A percentile compares a stretch with the other conserved stretches of the same genome.
These are phyloP conservation scores for Lasiodiplodia hormozganensis DNA, from an alignment of 2,329 filamentous ascomycete genomes.

Conservation along the genomic window DNA sequence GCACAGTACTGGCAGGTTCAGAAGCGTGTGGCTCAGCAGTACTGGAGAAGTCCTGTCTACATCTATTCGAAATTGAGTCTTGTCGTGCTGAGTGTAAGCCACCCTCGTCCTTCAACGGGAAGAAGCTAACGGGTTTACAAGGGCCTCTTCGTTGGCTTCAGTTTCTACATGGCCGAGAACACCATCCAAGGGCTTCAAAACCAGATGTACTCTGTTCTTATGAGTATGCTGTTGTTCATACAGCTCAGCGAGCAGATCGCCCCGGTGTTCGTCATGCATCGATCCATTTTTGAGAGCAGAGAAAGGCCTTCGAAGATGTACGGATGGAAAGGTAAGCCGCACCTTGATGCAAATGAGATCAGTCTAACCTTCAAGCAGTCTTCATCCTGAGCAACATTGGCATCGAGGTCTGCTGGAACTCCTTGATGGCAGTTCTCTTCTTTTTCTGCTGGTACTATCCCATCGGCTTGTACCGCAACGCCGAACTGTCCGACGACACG, in stretches of 20 bases:
- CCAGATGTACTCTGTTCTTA: conserved; percentile 81
- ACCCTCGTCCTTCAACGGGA: neutral
- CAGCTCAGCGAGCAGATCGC: conserved; percentile 77
- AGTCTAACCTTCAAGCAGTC: conserved; percentile 74
- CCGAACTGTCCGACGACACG: conserved; percentile 62
- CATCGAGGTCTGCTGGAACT: conserved; percentile 81
- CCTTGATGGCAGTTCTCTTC: conserved; percentile 71
- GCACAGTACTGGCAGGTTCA: conserved; percentile 72
- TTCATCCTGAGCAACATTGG: conserved; percentile 81
- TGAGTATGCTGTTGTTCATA: conserved; percentile 75
- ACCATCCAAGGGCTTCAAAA: conserved; percentile 78
- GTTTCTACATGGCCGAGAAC: conserved; percentile 72
- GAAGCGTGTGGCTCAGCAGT: conserved; percentile 84
- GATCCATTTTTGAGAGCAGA: conserved; percentile 78
- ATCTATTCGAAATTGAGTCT: conserved; percentile 63
- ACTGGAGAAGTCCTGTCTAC: conserved; percentile 88
- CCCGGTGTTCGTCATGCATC: conserved; percentile 79
- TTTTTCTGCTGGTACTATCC: conserved; percentile 84
- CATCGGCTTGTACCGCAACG: conserved; percentile 73
- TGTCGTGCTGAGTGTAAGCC: neutral
- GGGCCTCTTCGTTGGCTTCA: conserved; percentile 77
- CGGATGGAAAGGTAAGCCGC: neutral
- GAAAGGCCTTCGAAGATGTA: conserved; percentile 58
- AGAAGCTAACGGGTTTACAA: conserved; percentile 58
- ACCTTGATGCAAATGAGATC: too few relatives aligned